These are phyloP conservation scores for Epithemia pelagica DNA, from an alignment of 108 stramenopile genomes.

Conservation along the genomic window DNA sequence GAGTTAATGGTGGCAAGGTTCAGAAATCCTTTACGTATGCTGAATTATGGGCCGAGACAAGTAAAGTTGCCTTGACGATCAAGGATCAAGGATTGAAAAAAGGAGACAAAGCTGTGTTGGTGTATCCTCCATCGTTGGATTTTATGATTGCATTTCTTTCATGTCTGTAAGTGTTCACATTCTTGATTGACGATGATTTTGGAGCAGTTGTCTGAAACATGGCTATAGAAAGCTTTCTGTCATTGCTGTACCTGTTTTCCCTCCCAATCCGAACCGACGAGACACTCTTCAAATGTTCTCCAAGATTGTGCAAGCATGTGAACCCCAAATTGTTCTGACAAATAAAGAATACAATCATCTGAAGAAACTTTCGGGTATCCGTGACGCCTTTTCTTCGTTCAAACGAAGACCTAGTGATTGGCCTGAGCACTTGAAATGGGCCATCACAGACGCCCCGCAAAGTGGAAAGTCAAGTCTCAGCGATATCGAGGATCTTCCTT, in stretches of 20 bases:
- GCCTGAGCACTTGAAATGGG: slow-evolving; percentile 77
- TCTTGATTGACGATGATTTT: too few species aligned
- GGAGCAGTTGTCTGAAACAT: too few species aligned
- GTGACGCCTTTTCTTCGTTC: slow-evolving; percentile 19
- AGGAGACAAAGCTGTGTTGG: slow-evolving; percentile 76
- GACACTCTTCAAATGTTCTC: slow-evolving; percentile 75
- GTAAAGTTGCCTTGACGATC: slow-evolving; percentile 25
- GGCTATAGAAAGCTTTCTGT: slow-evolving; percentile 56
- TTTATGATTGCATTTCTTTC: slow-evolving; percentile 94
- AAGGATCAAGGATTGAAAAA: slow-evolving; percentile 18
- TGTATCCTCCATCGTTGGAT: slow-evolving; percentile 94
- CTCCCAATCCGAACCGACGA: slow-evolving; percentile 84
- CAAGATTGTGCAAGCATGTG: slow-evolving; percentile 67
- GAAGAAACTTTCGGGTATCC: slow-evolving; percentile 49
- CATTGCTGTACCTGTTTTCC: slow-evolving; percentile 93
- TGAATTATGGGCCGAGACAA: slow-evolving; percentile 20
- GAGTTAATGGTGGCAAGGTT: slow-evolving; percentile 40
- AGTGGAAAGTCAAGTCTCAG: not conserved
- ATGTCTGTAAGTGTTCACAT: slow-evolving; percentile 57
- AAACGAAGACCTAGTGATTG: slow-evolving; percentile 24
- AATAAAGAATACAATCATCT: slow-evolving; percentile 71
- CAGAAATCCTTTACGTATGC: slow-evolving; percentile 29
- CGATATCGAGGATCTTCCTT: not conserved
- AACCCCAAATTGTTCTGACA: slow-evolving; percentile 84
- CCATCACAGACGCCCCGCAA: slow-evolving; percentile 45